A percentile compares a stretch with the other conserved stretches of the same genome.
These are phyloP conservation scores for Fusarium citri DNA, from an alignment of 2,329 filamentous ascomycete species.

Conservation along the genomic window DNA sequence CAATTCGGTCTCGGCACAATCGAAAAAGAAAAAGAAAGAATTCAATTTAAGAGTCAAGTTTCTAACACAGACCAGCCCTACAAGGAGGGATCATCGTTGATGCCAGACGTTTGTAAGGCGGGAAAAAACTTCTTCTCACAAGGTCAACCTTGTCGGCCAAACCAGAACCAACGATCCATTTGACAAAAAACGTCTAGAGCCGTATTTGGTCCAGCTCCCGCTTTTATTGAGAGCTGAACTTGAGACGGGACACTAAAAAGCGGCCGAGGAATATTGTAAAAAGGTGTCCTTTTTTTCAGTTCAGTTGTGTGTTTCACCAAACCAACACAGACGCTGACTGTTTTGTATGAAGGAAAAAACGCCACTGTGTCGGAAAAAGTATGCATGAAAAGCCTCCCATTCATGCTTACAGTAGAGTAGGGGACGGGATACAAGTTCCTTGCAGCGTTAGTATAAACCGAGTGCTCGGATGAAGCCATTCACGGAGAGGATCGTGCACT, in stretches of 20 bases:
- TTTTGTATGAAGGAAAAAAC: not conserved
- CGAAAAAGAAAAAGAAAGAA: not conserved
- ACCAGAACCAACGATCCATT: not conserved
- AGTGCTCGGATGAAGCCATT: not conserved
- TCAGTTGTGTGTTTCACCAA: constrained; percentile 40
- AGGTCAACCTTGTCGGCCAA: constrained; percentile 17
- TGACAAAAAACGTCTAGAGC: constrained; percentile 15
- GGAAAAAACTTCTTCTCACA: not conserved
- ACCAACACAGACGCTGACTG: constrained; percentile 1
- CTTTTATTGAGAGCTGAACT: constrained; percentile 15
- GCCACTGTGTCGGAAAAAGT: constrained; percentile 24
- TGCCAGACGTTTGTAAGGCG: not conserved
- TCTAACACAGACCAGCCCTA: constrained; percentile 2
- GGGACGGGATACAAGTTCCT: not conserved
- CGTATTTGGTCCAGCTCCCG: constrained; percentile 15
- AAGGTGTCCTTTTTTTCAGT: not conserved
- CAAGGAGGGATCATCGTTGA: constrained; percentile 20
- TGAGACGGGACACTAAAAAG: constrained; percentile 14
- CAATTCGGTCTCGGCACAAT: constrained; percentile 3
- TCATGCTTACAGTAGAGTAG: not conserved
- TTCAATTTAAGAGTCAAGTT: constrained; percentile 9
- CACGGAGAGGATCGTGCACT: not conserved
- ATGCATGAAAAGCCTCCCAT: not conserved
- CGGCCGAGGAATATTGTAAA: not conserved
- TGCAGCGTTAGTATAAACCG: not conserved